Evolutionary conservation across 352 stramenopile genomes (phyloP), one percentile per base, ranked within the genome.

Genomic region (Globisporangium heterothallicum): DNA sequence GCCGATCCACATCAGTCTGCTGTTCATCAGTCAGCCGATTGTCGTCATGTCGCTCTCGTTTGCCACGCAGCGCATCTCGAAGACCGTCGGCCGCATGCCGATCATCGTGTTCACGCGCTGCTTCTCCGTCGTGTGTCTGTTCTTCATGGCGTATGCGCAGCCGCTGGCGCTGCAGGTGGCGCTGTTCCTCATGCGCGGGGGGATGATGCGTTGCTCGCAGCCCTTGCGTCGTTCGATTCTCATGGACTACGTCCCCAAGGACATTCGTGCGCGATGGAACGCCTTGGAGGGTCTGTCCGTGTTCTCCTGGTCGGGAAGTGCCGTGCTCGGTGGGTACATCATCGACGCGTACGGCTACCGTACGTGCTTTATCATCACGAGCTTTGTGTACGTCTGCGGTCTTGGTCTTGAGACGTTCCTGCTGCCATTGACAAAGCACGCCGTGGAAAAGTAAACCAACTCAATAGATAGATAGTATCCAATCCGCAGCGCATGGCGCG

Each of bases 161-260:
- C 74, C 81, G 22, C 58, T 88, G 43, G 44, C 24, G 21, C 45
- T 86, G 7, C 74, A 92, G 62, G 77, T 92, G 29, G 56, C 65
- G 32, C 53, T 92, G 18, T 92, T 92, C 50, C 64, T 88, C 25
- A 74, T 89, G 63, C 76, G 81, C 42, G 78, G 78, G 14, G 81
- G 81, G 19, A 88, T 88, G 73, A 92, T 92, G 81, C 78, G 81
- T 27, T 92, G 81, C 51, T 92, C 81, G 25, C 78, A 92, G 60
- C 81, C 81, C 21, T 58, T 92, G 38, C 77, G 81, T 29, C 78
- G 78, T 2, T 89, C 81, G 9, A 69, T 92, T 12, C 58, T 92
- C 47, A 92, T 92, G 81, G 81, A 92, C 49, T 84, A 77, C 56
- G 81, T 92, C 29, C 77, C 66, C 9, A 70, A 84, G 59, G 67